Percentiles rank a stretch among this genome's conserved stretches.
Evolutionary conservation across 2,329 filamentous ascomycete species (phyloP).

Genomic region (Ceratocystis cacaofunesta): DNA sequence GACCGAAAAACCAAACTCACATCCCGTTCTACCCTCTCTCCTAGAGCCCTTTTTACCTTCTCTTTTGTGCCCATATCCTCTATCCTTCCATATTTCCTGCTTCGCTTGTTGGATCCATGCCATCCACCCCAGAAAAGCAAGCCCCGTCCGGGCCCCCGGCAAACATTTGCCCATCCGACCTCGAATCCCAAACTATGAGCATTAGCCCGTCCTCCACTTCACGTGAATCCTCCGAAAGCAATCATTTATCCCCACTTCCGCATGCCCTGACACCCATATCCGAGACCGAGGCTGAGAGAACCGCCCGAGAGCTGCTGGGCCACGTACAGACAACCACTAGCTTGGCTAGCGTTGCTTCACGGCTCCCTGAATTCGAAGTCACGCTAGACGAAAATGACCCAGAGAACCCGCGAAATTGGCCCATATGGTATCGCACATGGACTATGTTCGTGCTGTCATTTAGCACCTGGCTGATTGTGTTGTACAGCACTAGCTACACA

Average conservation of each 20-base stretch:
- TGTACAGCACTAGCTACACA: constrained; percentile 70
- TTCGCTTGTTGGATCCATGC: background rate
- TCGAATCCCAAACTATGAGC: constrained; percentile 3
- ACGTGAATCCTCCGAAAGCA: constrained; percentile 13
- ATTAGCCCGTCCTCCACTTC: background rate
- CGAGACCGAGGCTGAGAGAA: constrained; percentile 28
- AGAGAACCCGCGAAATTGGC: constrained; percentile 55
- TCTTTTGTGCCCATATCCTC: background rate
- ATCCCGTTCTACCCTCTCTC: background rate
- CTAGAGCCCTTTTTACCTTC: background rate
- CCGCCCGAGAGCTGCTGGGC: constrained; percentile 32
- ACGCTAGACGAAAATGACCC: constrained; percentile 51
- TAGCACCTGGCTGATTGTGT: constrained; percentile 38
- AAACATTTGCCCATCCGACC: background rate
- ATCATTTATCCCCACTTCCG: constrained; percentile 26
- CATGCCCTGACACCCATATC: constrained; percentile 26
- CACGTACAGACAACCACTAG: constrained; percentile 30
- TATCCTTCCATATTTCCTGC: too few species aligned
- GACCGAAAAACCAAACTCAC: background rate
- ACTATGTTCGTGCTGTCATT: constrained; percentile 32
- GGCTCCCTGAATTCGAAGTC: constrained; percentile 52
- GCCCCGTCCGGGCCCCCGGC: background rate
- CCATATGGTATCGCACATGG: constrained; percentile 34
- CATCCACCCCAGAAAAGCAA: background rate
- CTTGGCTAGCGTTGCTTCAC: constrained; percentile 29